Conservation (phyloP, 148 eudicot species). For the Chenopodium formosanum region DNA sequence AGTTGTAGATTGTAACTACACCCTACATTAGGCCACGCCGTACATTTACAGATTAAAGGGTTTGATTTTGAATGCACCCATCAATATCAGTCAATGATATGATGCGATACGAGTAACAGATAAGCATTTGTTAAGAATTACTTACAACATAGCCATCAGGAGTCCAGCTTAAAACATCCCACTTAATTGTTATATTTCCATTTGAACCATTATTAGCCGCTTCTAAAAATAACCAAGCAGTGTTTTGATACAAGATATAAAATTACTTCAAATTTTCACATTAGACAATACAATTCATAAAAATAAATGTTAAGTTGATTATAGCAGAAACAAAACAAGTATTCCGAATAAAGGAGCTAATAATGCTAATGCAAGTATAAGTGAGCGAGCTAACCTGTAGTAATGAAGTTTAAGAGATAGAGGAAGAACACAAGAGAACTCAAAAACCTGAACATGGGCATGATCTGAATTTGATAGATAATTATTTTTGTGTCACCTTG, state of each 20-base stretch:
- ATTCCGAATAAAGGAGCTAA: no score
- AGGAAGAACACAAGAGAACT: constrained; percentile 21
- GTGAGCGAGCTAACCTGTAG: constrained; percentile 19
- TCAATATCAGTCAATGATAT: not conserved
- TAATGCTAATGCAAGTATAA: no score
- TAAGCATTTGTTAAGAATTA: not conserved
- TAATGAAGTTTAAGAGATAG: constrained; percentile 39
- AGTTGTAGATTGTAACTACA: constrained; percentile 43
- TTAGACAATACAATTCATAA: no score
- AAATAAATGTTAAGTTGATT: no score
- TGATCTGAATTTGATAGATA: no score
- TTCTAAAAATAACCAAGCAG: constrained; percentile 29
- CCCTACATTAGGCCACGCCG: constrained; percentile 3
- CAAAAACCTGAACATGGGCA: not conserved
- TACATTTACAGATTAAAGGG: not conserved
- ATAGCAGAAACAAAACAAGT: not conserved
- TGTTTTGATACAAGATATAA: not conserved
- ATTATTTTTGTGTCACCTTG: not conserved
- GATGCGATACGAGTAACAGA: no score
- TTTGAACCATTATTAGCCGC: constrained; percentile 39
- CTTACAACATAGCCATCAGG: constrained; percentile 61
- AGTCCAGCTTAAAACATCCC: constrained; percentile 56
- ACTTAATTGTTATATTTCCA: constrained; percentile 56
- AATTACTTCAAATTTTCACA: no score
- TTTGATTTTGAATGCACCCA: no score